Conservation (phyloP, 441 rosid species). For the Flueggea neowawraea region DNA sequence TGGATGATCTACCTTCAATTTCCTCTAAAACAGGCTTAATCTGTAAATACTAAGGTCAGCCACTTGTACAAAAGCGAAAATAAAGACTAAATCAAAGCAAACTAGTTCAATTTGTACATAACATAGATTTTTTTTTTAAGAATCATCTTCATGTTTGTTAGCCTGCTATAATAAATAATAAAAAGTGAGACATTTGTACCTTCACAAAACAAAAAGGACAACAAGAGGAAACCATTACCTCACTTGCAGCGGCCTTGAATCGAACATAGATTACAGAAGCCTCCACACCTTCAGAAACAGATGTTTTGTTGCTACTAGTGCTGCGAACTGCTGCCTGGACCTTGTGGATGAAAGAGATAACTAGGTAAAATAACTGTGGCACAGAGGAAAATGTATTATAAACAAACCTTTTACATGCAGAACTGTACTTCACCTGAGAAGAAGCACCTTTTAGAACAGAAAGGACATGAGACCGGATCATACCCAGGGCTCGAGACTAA, state of each 20-base stretch:
- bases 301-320: constrained; percentile 59
- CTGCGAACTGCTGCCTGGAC: constrained; percentile 83
- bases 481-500: constrained; percentile 96
- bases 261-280: constrained; percentile 94
- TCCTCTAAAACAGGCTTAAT: constrained; percentile 89
- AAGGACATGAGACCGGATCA: constrained; percentile 89
- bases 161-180: background rate
- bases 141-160: background rate
- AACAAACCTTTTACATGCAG: constrained; percentile 11
- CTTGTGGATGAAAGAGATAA: constrained; percentile 38
- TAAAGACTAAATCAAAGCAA: too few species aligned
- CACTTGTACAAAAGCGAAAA: too few species aligned
- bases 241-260: constrained; percentile 95
- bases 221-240: constrained; percentile 41
- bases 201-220: constrained; percentile 9
- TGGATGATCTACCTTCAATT: constrained; percentile 90
- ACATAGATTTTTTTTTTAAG: background rate
- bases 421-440: constrained; percentile 60
- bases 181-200: background rate
- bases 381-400: constrained; percentile 6
- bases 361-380: constrained; percentile 4
- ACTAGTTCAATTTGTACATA: background rate
- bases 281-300: constrained; percentile 94
- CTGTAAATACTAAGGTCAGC: constrained; percentile 37
- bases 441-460: constrained; percentile 87